Conservation (phyloP, 75 land plant genomes). For the Sequoiadendron giganteum region DNA sequence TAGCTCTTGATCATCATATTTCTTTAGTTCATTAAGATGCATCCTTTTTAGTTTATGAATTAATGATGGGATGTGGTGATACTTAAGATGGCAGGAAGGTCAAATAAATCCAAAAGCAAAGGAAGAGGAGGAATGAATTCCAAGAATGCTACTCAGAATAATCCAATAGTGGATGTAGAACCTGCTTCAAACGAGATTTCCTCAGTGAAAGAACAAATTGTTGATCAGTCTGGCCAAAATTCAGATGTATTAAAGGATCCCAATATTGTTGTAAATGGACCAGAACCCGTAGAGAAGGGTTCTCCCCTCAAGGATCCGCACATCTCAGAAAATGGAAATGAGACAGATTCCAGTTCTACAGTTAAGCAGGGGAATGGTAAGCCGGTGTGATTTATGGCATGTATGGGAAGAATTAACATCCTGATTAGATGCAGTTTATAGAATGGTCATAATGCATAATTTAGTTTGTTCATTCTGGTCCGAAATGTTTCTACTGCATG, state of each 20-base stretch:
- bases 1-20: too few relatives aligned
- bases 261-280: constrained; percentile 17
- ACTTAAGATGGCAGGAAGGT: constrained; percentile 77
- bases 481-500: background rate
- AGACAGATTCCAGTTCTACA: background rate
- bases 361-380: constrained; percentile 7
- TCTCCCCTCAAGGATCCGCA: background rate
- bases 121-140: constrained; percentile 22
- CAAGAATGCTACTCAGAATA: constrained; percentile 14
- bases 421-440: constrained; percentile 1
- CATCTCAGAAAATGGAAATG: background rate
- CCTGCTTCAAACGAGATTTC: constrained; percentile 6
- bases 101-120: constrained; percentile 51
- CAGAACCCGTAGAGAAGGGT: constrained; percentile 20
- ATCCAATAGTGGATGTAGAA: background rate
- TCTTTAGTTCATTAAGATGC: background rate
- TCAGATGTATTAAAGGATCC: constrained; percentile 9
- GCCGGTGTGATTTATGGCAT: background rate
- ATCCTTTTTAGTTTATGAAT: background rate
- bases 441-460: background rate
- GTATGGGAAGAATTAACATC: background rate
- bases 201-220: background rate
- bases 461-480: background rate
- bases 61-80: background rate
- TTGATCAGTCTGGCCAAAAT: background rate